A percentile compares a stretch with the other conserved stretches of the same genome.
These are phyloP conservation scores for Ajuga chamaepitys DNA, from an alignment of 257 asterid species.

Conservation along the genomic window DNA sequence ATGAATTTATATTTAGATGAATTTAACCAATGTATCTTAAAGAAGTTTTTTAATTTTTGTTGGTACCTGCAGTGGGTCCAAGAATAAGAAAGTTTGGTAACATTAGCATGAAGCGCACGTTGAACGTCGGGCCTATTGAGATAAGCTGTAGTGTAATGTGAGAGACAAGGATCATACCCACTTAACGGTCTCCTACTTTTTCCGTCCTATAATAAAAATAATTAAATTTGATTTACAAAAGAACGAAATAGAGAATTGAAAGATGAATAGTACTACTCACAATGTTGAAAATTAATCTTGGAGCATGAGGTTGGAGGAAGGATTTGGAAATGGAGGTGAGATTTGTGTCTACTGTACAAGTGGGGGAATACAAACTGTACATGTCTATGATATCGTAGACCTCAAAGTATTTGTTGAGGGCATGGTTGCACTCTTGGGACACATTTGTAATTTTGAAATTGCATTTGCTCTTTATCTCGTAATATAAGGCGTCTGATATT, in stretches of 20 bases:
- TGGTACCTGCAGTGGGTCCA: slow-evolving; percentile 74
- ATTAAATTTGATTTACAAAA: not conserved
- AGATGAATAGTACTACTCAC: slow-evolving; percentile 18
- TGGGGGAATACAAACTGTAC: slow-evolving; percentile 65
- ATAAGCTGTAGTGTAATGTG: slow-evolving; percentile 38
- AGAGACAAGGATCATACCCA: slow-evolving; percentile 65
- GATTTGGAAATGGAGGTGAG: not conserved
- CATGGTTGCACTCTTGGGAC: slow-evolving; percentile 22
- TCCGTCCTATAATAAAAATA: slow-evolving; percentile 19
- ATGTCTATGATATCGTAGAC: slow-evolving; percentile 56
- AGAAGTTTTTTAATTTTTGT: too few relatives aligned
- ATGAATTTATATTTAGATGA: not conserved
- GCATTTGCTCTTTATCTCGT: slow-evolving; percentile 37
- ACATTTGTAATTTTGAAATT: slow-evolving; percentile 30
- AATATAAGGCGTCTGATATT: slow-evolving; percentile 54
- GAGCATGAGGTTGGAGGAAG: slow-evolving; percentile 21
- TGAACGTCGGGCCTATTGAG: slow-evolving; percentile 70
- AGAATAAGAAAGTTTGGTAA: slow-evolving; percentile 43
- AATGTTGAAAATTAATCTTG: slow-evolving; percentile 24
- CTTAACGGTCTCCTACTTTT: slow-evolving; percentile 29
- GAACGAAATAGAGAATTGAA: not conserved
- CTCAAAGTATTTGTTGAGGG: slow-evolving; percentile 32
- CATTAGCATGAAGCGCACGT: slow-evolving; percentile 65
- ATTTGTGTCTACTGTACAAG: slow-evolving; percentile 20
- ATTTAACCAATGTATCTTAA: too few relatives aligned